Percentiles rank a stretch among this genome's conserved stretches.
phyloP scores from a whole-genome alignment of 768 basidiomycete genomes.

The Boletus rufocinnamomeus region DNA sequence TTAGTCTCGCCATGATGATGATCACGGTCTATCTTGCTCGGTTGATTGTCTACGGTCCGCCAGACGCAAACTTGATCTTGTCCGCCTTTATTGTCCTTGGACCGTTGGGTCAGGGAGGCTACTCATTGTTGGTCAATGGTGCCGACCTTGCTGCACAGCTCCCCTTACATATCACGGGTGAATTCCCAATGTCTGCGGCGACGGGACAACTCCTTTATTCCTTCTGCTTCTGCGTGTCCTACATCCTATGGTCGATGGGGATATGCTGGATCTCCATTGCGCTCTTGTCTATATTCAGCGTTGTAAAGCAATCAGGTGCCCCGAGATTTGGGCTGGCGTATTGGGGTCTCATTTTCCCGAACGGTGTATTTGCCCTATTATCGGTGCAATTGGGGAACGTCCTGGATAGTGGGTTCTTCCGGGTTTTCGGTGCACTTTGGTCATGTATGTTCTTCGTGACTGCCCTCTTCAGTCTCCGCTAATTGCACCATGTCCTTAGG shows the following conservation, averaged over 20 bases:
- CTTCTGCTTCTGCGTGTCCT: constrained; percentile 48
- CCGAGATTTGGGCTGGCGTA: constrained; percentile 49
- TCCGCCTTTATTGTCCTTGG: constrained; percentile 53
- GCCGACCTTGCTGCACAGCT: constrained; percentile 38
- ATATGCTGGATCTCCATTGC: constrained; percentile 52
- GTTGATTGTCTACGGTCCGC: constrained; percentile 43
- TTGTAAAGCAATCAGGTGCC: constrained; percentile 30
- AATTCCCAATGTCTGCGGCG: constrained; percentile 35
- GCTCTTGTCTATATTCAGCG: constrained; percentile 40
- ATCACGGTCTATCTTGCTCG: constrained; percentile 50
- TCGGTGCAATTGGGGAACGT: constrained; percentile 51
- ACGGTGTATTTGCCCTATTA: constrained; percentile 51
- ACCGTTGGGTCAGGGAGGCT: constrained; percentile 55
- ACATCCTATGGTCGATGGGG: constrained; percentile 56
- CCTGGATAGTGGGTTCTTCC: constrained; percentile 52
- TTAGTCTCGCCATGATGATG: constrained; percentile 50
- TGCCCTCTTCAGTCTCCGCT: neutral
- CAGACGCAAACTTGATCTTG: constrained; percentile 41
- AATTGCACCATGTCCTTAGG: constrained; percentile 28
- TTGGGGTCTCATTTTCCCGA: constrained; percentile 61
- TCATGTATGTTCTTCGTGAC: constrained; percentile 39
- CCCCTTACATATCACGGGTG: constrained; percentile 31
- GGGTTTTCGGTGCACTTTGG: constrained; percentile 55
- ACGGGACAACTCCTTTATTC: constrained; percentile 46
- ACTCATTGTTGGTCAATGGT: constrained; percentile 44